phyloP scores from a whole-genome alignment of 164 flowering plant species.

The Taxillus chinensis region DNA sequence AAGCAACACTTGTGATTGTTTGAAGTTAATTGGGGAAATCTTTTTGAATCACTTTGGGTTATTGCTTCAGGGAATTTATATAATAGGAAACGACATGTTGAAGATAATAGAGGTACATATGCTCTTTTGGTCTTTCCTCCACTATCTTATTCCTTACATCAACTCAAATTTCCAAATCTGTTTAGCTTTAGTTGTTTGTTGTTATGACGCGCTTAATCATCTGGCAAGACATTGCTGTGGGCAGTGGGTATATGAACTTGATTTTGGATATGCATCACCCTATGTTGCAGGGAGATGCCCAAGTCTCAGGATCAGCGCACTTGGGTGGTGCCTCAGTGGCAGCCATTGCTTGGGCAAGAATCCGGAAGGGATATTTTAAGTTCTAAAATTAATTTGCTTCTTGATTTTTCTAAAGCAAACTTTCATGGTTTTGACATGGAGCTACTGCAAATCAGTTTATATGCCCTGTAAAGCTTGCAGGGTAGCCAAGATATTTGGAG shows the following conservation, averaged over 20 bases:
- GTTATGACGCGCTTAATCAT: no score
- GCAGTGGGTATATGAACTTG: not conserved
- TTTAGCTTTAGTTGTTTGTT: not conserved
- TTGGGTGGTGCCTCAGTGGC: conserved; percentile 86
- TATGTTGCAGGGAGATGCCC: conserved; percentile 44
- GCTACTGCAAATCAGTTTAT: no score
- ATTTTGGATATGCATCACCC: not conserved
- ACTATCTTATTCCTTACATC: not conserved
- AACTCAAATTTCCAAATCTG: not conserved
- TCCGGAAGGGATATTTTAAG: conserved; percentile 33
- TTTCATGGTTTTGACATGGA: no score
- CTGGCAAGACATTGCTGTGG: no score
- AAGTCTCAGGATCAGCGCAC: conserved; percentile 76
- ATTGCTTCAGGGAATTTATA: conserved; percentile 53
- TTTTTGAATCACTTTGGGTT: not conserved
- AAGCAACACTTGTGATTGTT: not conserved
- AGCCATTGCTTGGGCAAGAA: conserved; percentile 42
- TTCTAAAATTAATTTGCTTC: no score
- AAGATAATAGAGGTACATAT: conserved; percentile 58
- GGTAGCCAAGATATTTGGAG: no score
- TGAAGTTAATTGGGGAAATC: not conserved
- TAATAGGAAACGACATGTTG: conserved; percentile 66
- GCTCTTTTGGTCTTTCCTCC: not conserved
- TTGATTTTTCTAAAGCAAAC: no score
- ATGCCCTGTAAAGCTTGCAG: no score